Conservation (phyloP, 176 grass and related monocot species). For the Eremochloa ophiuroides region DNA sequence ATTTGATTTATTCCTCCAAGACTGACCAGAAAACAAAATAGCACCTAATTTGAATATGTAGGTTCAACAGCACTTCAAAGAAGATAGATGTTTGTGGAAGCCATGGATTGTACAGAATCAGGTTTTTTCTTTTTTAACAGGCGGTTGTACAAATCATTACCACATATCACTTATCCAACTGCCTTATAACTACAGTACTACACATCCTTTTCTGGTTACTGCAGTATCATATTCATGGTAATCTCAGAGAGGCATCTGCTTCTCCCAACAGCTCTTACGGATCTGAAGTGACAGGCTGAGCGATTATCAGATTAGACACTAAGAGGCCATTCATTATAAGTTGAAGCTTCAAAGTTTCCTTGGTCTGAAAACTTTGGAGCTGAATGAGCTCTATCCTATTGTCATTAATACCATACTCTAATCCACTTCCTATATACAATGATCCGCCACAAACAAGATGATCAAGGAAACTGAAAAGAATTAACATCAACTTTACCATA, state of each 20-base stretch:
- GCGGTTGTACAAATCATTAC: background rate
- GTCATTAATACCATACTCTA: background rate
- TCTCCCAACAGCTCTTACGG: background rate
- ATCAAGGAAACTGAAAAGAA: slow-evolving; percentile 21
- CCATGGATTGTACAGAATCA: background rate
- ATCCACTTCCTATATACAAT: background rate
- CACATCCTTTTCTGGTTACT: background rate
- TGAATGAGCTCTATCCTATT: background rate
- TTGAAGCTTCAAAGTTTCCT: background rate
- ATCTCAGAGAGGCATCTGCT: background rate
- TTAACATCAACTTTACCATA: slow-evolving; percentile 48
- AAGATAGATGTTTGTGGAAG: background rate
- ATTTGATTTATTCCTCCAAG: background rate
- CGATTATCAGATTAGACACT: background rate
- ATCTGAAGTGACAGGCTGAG: background rate
- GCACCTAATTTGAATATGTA: background rate
- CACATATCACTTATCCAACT: background rate
- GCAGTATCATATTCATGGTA: background rate
- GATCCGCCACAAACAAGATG: background rate
- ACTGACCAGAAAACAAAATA: background rate
- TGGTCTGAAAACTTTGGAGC: background rate
- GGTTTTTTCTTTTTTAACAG: background rate
- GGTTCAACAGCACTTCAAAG: background rate
- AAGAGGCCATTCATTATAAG: background rate
- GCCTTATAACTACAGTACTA: background rate